These are phyloP conservation scores for Nitzschia sp. DNA, from an alignment of 108 stramenopile species.

Conservation along the genomic window DNA sequence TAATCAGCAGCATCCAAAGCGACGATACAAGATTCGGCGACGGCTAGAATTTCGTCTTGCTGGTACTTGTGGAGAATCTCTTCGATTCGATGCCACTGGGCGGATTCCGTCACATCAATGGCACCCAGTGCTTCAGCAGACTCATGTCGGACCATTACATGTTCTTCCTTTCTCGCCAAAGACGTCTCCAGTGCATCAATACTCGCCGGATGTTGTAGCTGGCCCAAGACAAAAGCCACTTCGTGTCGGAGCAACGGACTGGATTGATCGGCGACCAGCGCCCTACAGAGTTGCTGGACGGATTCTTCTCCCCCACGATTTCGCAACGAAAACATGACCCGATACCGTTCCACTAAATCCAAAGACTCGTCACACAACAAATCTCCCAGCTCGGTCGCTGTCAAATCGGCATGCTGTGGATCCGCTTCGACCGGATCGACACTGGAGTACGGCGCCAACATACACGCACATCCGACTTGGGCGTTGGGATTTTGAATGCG, in stretches of 20 bases:
- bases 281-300: conserved; percentile 79
- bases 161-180: conserved; percentile 78
- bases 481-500: conserved; percentile 36
- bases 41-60: conserved; percentile 73
- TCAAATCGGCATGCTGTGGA: conserved; percentile 57
- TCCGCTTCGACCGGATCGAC: conserved; percentile 89
- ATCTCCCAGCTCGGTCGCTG: conserved; percentile 58
- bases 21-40: conserved; percentile 90
- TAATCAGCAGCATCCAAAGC: conserved; percentile 98
- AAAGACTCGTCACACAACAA: conserved; percentile 62
- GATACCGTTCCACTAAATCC: conserved; percentile 92
- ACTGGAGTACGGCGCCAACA: conserved; percentile 80
- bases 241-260: conserved; percentile 96
- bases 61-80: conserved; percentile 66
- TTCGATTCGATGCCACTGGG: conserved; percentile 82
- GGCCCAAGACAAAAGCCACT: conserved; percentile 98
- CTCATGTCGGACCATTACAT: conserved; percentile 97
- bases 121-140: conserved; percentile 99
- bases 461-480: conserved; percentile 72
- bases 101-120: conserved; percentile 54
- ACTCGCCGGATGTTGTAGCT: conserved; percentile 88
- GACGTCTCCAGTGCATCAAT: conserved; percentile 73
- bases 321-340: conserved; percentile 97
- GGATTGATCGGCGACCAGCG: conserved; percentile 67
- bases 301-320: conserved; percentile 86